Percentiles rank a stretch among this genome's conserved stretches.
phyloP scores from a whole-genome alignment of 805 yeast species.

The Wickerhamomyces kurtzmanii region DNA sequence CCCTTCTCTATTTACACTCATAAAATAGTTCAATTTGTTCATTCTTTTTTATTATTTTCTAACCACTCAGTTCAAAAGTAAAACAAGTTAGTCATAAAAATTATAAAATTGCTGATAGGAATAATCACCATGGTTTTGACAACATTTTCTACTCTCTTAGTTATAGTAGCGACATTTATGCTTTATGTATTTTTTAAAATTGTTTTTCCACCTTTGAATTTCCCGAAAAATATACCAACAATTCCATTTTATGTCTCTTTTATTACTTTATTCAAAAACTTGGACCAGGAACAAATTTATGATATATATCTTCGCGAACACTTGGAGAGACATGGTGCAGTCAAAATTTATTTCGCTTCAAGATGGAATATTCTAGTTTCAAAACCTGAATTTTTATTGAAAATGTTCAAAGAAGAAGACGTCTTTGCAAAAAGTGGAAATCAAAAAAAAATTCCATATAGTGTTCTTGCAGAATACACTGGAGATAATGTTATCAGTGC shows the following conservation, averaged over 20 bases:
- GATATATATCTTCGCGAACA: conserved; percentile 30
- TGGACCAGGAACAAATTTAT: conserved; percentile 41
- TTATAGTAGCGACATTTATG: too few species aligned
- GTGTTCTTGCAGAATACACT: conserved; percentile 43
- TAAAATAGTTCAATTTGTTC: too few species aligned
- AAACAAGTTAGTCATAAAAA: too few species aligned
- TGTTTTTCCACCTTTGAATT: conserved; percentile 36
- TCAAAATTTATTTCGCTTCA: conserved; percentile 48
- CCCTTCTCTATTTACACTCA: too few species aligned
- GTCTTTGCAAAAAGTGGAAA: conserved; percentile 51
- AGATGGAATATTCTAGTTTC: conserved; percentile 51
- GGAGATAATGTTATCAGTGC: conserved; percentile 56
- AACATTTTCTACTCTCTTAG: too few species aligned
- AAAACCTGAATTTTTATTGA: conserved; percentile 33
- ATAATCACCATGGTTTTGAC: too few species aligned
- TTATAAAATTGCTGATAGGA: too few species aligned
- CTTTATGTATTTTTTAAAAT: conserved; percentile 5
- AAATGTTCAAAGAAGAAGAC: conserved; percentile 37
- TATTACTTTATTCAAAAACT: conserved; percentile 28
- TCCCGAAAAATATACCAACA: conserved; percentile 46
- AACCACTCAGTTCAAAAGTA: too few species aligned
- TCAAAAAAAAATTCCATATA: conserved; percentile 44
- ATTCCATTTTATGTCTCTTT: conserved; percentile 53
- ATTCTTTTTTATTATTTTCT: too few species aligned
- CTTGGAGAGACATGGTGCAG: conserved; percentile 45